Base-by-base conservation (phyloP, 208 protist genomes). In the Leishmania guyanensis region DNA sequence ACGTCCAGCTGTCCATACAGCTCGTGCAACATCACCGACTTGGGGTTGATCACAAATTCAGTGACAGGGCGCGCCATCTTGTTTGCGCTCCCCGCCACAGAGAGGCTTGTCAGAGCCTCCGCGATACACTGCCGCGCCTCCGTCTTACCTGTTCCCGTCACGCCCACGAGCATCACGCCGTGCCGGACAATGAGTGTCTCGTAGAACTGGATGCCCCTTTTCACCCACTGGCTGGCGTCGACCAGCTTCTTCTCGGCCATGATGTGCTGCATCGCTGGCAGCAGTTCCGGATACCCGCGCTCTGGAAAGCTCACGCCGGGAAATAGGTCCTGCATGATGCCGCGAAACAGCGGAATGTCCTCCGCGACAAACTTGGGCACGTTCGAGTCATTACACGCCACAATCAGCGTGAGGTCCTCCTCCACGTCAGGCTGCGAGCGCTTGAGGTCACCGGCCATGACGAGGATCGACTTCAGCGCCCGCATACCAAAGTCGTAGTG, bases 401-500 rank as follows among this genome's bases (percentile, higher is more conserved):
- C 94, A 79, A 99, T 99, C 29, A 99, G 95, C 8, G 98, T 98
- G 48, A 99, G 94, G 80, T 99, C 98, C 88, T 99, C 99, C 58
- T 93, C 85, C n/a, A 99, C 91, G 78, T 98, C 93, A 10, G 98
- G 96, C 90, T 99, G 95, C 39, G 96, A 97, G 73, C 98, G 93
- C 92, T 99, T 99, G 58, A 99, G 88, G 75, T 98, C 92, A 58
- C 98, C 98, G 8, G 99, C 98, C 98, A 99, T 99, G 43, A 99
- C 98, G 50, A 99, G 91, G 89, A 99, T 99, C 12, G 98, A 99
- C 90, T 99, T 99, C 58, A 99, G 88, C 29, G 99, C 98, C 75
- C 99, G 95, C 98, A 99, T 99, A 80, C 98, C 98, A 85, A 99
- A 99, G 84, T 99, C 99, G 88, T 99, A 99, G 92, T 99, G 98